Percentiles rank a stretch among this genome's conserved stretches.
These are phyloP conservation scores for Eutrema heterophyllum DNA, from an alignment of 345 rosid genomes.

Conservation along the genomic window DNA sequence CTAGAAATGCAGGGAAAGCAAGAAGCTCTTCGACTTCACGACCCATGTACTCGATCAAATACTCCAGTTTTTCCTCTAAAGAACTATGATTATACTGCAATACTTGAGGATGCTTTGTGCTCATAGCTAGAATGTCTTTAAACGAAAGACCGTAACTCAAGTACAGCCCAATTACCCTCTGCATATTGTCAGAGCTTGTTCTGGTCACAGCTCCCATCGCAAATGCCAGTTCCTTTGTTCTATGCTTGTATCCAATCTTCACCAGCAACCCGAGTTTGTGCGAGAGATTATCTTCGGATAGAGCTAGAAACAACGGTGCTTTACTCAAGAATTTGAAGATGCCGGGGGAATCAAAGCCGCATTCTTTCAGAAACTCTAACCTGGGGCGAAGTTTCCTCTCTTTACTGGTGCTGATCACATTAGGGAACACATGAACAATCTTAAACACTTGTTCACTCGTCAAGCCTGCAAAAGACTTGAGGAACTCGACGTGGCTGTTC, in stretches of 20 bases:
- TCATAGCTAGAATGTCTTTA: conserved; percentile 56
- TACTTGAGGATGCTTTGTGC: conserved; percentile 79
- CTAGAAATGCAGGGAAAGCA: conserved; percentile 76
- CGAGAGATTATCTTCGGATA: conserved; percentile 56
- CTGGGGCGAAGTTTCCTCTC: conserved; percentile 68
- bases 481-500: conserved; percentile 49
- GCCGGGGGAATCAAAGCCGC: conserved; percentile 52
- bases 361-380: conserved; percentile 63
- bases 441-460: conserved; percentile 54
- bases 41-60: conserved; percentile 66
- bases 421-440: conserved; percentile 60
- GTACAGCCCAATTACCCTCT: conserved; percentile 63
- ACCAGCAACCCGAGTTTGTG: conserved; percentile 61
- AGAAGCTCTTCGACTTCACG: conserved; percentile 68
- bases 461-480: conserved; percentile 64
- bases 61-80: conserved; percentile 67
- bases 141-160: conserved; percentile 52
- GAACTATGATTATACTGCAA: conserved; percentile 56
- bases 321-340: conserved; percentile 66
- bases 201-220: conserved; percentile 76
- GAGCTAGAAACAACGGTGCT: conserved; percentile 63
- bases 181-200: conserved; percentile 73
- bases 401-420: conserved; percentile 54
- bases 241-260: conserved; percentile 57
- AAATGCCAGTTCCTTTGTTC: conserved; percentile 53